These are phyloP conservation scores for Haplosporangium gracile DNA, from an alignment of 192 early-diverging fungal genomes.

Conservation along the genomic window DNA sequence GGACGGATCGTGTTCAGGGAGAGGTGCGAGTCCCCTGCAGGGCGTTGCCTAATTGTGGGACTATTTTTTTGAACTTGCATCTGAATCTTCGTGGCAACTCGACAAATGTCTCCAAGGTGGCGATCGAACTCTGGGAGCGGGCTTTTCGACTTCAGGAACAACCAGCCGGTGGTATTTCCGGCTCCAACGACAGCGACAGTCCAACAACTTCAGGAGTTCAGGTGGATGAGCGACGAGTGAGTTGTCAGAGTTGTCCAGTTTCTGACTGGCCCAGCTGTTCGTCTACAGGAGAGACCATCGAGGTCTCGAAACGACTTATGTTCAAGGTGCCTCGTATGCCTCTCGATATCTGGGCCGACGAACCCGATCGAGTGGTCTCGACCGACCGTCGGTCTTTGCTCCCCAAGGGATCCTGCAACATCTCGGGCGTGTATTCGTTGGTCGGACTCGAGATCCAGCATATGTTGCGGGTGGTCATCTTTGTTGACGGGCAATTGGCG, in stretches of 20 bases:
- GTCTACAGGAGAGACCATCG: neutral
- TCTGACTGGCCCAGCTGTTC: constrained; percentile 13
- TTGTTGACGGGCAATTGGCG: neutral
- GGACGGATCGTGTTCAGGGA: neutral
- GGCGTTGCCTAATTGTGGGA: constrained; percentile 7
- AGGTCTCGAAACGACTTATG: constrained; percentile 7
- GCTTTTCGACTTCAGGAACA: neutral
- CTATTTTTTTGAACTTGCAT: constrained; percentile 14
- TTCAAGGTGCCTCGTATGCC: constrained; percentile 24
- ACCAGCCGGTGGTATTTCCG: too few relatives aligned
- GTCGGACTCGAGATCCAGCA: constrained; percentile 7
- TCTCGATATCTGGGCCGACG: constrained; percentile 1
- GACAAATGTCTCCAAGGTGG: constrained; percentile 15
- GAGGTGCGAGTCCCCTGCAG: neutral
- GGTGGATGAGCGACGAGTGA: constrained; percentile 10
- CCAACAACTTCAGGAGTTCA: neutral
- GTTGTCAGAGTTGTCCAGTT: constrained; percentile 19
- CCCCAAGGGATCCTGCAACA: constrained; percentile 27
- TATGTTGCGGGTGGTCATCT: constrained; percentile 9
- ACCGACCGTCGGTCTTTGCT: neutral
- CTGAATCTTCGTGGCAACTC: constrained; percentile 9
- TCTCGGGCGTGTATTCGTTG: neutral
- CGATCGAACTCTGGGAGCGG: constrained; percentile 25
- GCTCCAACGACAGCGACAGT: too few relatives aligned
- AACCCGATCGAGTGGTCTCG: neutral